A percentile compares a stretch with the other conserved stretches of the same genome.
Conservation (phyloP, 176 grass and related monocot species). For the Pontederia paniculata region DNA sequence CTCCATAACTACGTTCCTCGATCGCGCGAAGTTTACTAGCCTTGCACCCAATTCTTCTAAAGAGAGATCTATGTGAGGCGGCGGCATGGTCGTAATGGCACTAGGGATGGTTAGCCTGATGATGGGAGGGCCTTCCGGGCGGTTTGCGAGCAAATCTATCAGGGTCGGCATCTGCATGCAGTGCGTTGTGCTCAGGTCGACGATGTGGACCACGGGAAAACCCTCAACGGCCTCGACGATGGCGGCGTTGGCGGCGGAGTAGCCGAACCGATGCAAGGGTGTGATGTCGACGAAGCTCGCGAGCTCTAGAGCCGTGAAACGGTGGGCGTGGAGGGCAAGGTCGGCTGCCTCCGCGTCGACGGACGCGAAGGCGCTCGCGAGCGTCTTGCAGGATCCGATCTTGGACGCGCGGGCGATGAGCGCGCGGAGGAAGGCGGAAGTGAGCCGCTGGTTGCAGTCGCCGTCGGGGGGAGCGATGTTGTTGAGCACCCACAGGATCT, state of each 20-base stretch:
- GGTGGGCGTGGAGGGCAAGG: conserved; percentile 44
- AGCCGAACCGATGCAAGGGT: conserved; percentile 94
- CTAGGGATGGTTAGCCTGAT: conserved; percentile 60
- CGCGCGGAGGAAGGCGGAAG: conserved; percentile 77
- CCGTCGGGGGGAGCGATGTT: conserved; percentile 93
- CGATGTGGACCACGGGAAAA: conserved; percentile 58
- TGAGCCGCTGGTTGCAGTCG: conserved; percentile 78
- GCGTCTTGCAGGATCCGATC: conserved; percentile 78
- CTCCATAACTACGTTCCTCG: conserved; percentile 69
- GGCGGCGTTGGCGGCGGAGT: conserved; percentile 64
- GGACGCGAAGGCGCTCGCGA: conserved; percentile 29
- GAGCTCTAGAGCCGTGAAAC: conserved; percentile 81
- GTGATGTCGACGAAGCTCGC: conserved; percentile 89
- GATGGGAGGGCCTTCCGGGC: conserved; percentile 59
- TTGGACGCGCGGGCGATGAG: conserved; percentile 72
- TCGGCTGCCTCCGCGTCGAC: conserved; percentile 24
- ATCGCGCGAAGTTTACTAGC: conserved; percentile 64
- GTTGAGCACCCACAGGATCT: conserved; percentile 97
- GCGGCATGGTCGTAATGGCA: conserved; percentile 16
- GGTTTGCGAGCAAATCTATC: conserved; percentile 68
- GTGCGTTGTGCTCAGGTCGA: conserved; percentile 84
- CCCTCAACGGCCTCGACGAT: conserved; percentile 80
- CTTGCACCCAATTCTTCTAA: conserved; percentile 75
- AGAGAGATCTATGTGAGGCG: conserved; percentile 59
- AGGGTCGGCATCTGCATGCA: conserved; percentile 99